Percentiles rank a stretch among this genome's conserved stretches.
These are phyloP conservation scores for Mrakia frigida DNA, from an alignment of 768 basidiomycete species.

Conservation along the genomic window DNA sequence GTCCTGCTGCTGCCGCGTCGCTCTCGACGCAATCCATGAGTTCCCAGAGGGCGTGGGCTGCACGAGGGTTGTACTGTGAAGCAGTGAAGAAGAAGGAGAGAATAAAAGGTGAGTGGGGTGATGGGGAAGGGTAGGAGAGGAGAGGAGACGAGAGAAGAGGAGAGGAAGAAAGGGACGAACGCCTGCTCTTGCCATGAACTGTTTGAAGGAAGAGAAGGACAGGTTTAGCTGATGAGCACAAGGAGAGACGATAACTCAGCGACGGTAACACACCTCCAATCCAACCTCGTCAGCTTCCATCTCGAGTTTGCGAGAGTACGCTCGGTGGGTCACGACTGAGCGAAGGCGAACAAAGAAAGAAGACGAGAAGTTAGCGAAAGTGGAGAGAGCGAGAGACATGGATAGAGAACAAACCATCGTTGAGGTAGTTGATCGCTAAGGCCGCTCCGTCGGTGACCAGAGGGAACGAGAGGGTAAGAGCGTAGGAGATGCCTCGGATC, in stretches of 20 bases:
- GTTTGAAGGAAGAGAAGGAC: neutral
- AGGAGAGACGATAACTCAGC: neutral
- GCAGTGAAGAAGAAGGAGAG: neutral
- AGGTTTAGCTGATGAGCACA: neutral
- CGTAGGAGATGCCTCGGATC: slow-evolving; percentile 47
- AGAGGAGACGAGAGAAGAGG: neutral
- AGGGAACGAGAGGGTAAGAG: slow-evolving; percentile 49
- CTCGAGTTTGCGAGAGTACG: slow-evolving; percentile 49
- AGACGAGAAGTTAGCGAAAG: neutral
- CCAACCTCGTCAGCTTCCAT: slow-evolving; percentile 49
- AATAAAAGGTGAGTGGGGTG: too few species aligned
- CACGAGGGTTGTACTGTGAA: slow-evolving; percentile 45
- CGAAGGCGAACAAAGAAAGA: slow-evolving; percentile 37
- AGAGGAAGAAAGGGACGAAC: neutral
- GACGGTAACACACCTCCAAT: slow-evolving; percentile 41
- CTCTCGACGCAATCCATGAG: slow-evolving; percentile 48
- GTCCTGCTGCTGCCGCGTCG: slow-evolving; percentile 39
- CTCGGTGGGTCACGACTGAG: slow-evolving; percentile 44
- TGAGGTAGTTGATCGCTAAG: slow-evolving; percentile 28
- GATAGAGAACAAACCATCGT: slow-evolving; percentile 10
- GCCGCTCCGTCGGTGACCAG: slow-evolving; percentile 37
- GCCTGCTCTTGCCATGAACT: slow-evolving; percentile 50
- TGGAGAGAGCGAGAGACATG: neutral
- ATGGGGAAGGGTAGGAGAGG: neutral
- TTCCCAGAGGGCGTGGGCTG: slow-evolving; percentile 48